Evolutionary conservation across 495 filamentous ascomycete species (phyloP).

Genomic region (Talaromyces adpressus): DNA sequence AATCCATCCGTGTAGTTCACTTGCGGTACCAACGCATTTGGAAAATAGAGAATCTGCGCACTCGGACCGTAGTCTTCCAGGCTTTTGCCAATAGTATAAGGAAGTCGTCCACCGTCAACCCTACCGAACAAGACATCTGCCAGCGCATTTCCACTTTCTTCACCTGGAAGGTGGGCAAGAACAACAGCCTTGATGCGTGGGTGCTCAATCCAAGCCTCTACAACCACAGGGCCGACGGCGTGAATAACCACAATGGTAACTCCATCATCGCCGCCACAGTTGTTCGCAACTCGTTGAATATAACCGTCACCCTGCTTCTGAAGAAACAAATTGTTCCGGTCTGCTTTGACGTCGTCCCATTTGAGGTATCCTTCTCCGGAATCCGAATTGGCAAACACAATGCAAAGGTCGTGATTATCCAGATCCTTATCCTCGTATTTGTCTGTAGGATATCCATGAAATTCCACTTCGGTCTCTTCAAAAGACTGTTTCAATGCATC

Average conservation of each 20-base stretch:
- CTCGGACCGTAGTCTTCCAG: conserved; percentile 77
- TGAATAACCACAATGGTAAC: conserved; percentile 83
- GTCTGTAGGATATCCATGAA: conserved; percentile 57
- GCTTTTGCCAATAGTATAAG: conserved; percentile 82
- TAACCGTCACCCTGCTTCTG: conserved; percentile 75
- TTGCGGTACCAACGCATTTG: conserved; percentile 70
- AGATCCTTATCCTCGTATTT: conserved; percentile 31
- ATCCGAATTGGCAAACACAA: conserved; percentile 58
- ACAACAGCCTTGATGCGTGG: conserved; percentile 75
- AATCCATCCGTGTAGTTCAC: conserved; percentile 79
- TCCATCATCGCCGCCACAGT: conserved; percentile 61
- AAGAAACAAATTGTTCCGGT: conserved; percentile 72
- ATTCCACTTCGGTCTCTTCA: conserved; percentile 48
- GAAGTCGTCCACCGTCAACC: conserved; percentile 77
- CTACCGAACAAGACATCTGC: conserved; percentile 80
- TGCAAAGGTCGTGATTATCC: conserved; percentile 53
- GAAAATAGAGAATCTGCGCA: conserved; percentile 65
- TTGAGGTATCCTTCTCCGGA: conserved; percentile 59
- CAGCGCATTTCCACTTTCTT: conserved; percentile 84
- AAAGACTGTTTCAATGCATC: conserved; percentile 59
- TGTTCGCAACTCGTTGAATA: conserved; percentile 59
- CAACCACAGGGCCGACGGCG: conserved; percentile 76
- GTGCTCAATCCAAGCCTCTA: conserved; percentile 79
- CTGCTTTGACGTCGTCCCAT: conserved; percentile 60
- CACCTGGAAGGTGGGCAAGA: conserved; percentile 80